Percentiles rank a stretch among this genome's conserved stretches.
phyloP scores from a whole-genome alignment of 2,329 filamentous ascomycete species.

The Apiospora saccharicola region DNA sequence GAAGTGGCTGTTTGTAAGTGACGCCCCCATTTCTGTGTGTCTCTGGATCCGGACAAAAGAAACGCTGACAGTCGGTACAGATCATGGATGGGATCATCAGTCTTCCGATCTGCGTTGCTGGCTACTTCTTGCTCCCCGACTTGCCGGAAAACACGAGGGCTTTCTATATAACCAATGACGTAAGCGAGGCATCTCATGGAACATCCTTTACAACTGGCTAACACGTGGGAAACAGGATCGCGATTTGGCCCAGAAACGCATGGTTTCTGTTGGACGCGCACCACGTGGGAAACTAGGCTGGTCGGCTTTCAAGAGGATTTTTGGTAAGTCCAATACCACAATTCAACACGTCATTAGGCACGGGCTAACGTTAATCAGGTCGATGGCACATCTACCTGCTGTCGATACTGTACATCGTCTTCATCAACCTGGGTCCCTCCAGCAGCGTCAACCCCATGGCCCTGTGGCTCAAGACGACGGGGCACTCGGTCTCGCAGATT shows the following conservation, averaged over 20 bases:
- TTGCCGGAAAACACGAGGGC: not conserved
- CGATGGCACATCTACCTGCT: conserved; percentile 48
- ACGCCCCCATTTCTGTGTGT: too few relatives aligned
- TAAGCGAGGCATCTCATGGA: too few relatives aligned
- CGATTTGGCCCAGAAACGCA: conserved; percentile 32
- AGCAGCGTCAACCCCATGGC: conserved; percentile 46
- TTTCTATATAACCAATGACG: not conserved
- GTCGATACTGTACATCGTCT: conserved; percentile 47
- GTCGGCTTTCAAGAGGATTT: conserved; percentile 35
- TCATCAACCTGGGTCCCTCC: conserved; percentile 46
- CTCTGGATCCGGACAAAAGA: not conserved
- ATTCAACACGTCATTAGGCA: not conserved
- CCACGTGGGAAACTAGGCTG: conserved; percentile 33
- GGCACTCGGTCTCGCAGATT: conserved; percentile 57
- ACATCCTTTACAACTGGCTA: too few relatives aligned
- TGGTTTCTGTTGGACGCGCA: conserved; percentile 33
- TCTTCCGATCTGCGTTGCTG: conserved; percentile 54
- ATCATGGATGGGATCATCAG: conserved; percentile 60
- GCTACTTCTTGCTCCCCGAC: conserved; percentile 44
- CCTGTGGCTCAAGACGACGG: conserved; percentile 50
- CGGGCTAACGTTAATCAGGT: not conserved
- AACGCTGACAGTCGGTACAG: not conserved
- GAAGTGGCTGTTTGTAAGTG: conserved; percentile 50
- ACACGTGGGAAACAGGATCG: conserved; percentile 29
- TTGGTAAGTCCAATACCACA: conserved; percentile 25